Evolutionary conservation across 2,329 filamentous ascomycete genomes (phyloP).

Genomic region (Nemania diffusa): DNA sequence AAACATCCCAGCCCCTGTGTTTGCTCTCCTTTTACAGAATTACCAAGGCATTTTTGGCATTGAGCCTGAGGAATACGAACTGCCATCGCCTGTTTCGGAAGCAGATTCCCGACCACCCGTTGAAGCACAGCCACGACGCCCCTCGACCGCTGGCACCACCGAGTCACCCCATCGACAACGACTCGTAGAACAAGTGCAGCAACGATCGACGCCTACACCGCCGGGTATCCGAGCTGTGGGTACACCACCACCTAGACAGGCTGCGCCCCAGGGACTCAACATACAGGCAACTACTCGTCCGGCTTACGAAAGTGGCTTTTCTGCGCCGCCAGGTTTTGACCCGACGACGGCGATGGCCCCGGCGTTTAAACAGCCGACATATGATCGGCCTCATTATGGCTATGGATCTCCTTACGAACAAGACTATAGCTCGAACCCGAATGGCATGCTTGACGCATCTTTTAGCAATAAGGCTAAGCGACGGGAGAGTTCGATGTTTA

Average conservation of each 20-base stretch:
- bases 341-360: constrained; percentile 34
- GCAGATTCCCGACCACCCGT: constrained; percentile 47
- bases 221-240: constrained; percentile 55
- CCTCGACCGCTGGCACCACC: constrained; percentile 61
- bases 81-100: constrained; percentile 58
- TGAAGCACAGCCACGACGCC: constrained; percentile 55
- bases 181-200: constrained; percentile 55
- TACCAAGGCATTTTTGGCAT: constrained; percentile 86
- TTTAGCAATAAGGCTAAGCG: constrained; percentile 57
- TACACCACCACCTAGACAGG: constrained; percentile 57
- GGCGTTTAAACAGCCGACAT: constrained; percentile 44
- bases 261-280: constrained; percentile 50
- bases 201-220: constrained; percentile 61
- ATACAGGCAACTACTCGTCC: constrained; percentile 51
- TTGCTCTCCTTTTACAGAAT: constrained; percentile 92
- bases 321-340: constrained; percentile 52
- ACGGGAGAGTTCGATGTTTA: constrained; percentile 71
- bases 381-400: constrained; percentile 54
- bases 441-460: constrained; percentile 51
- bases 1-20: constrained; percentile 94
- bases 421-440: constrained; percentile 46
- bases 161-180: constrained; percentile 64
- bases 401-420: constrained; percentile 46
- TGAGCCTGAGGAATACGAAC: constrained; percentile 71
- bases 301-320: constrained; percentile 58